Base-by-base conservation (phyloP, 495 filamentous ascomycete genomes). In the Durotheca rogersii region DNA sequence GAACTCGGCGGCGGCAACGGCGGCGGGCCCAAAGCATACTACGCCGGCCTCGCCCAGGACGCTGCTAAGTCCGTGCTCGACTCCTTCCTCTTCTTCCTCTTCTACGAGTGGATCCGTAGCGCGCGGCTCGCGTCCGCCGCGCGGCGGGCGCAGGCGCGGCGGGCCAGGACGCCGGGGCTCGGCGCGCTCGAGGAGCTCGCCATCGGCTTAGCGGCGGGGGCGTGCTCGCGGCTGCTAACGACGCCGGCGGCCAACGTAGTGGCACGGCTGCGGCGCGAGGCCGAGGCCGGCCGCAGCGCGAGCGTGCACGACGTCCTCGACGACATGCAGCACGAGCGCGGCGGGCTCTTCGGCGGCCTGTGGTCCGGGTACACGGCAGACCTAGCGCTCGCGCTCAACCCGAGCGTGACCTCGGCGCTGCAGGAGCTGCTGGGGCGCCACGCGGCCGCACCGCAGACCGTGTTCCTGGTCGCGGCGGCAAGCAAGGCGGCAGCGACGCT, bases 281-380 rank as follows among this genome's bases (percentile, higher is more conserved):
- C 75, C 4, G 45, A 53, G 1, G 16, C 47, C 29, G 10, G 42
- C 39, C 30, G 48, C 27, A 58, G 66, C 10, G 53, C 64, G 0
- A 78, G 70, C 14, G 78, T 83, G 2, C 66, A 71, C 2, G 75
- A 84, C 17, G 89, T 89, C 33, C 76, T 84, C 12, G 65, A 69
- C 2, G 72, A 79, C 29, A 92, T 96, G 39, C 67, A 71, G 7
- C 47, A 67, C 1, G 88, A 93, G 61, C 86, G 87, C 58, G 92
- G 90, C 0, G 41, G n/a, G n/a, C n/a, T n/a, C n/a, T n/a, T 92
- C 6, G 63, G 41, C 15, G 90, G 90, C 0, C 87, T 95, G 55
- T 96, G 92, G 91, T 87, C 89, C 0, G 92, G 92, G 2, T 96
- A 96, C 67, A 86, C 86, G 9, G 90, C 90, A 0, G 81, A 79